phyloP scores from a whole-genome alignment of 2,329 filamentous ascomycete genomes.

The Penicillium thymicola region DNA sequence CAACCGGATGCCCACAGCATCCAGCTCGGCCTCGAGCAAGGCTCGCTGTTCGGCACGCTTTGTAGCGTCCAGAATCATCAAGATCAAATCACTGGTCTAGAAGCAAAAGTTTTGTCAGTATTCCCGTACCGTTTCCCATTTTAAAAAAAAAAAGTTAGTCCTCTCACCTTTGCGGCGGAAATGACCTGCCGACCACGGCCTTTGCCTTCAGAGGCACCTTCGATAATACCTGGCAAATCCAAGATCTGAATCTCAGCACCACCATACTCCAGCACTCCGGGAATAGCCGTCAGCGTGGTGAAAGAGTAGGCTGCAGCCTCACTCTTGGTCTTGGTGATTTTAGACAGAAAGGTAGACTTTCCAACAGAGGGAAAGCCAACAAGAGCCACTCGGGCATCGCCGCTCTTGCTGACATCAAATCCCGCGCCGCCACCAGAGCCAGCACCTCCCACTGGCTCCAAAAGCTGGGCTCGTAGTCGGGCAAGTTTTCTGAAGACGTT shows the following conservation, averaged over 20 bases:
- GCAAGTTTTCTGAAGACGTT: constrained; percentile 76
- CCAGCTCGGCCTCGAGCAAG: constrained; percentile 84
- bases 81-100: constrained; percentile 85
- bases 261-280: constrained; percentile 94
- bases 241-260: constrained; percentile 97
- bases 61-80: constrained; percentile 96
- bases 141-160: background rate
- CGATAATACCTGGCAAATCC: constrained; percentile 96
- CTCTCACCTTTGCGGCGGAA: constrained; percentile 74
- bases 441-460: constrained; percentile 80
- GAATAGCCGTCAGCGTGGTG: constrained; percentile 95
- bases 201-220: constrained; percentile 93
- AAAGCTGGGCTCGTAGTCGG: constrained; percentile 84
- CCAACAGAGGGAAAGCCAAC: constrained; percentile 99
- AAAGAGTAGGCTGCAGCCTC: constrained; percentile 96
- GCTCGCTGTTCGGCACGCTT: constrained; percentile 92
- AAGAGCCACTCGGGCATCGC: constrained; percentile 92
- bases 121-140: background rate
- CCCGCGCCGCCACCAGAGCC: constrained; percentile 76
- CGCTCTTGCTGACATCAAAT: constrained; percentile 90
- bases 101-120: background rate
- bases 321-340: constrained; percentile 96
- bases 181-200: constrained; percentile 95
- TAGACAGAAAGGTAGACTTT: constrained; percentile 98
- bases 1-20: constrained; percentile 89